Percentiles rank a stretch among this genome's conserved stretches.
These are phyloP conservation scores for Marasmius tenuissimus DNA, from an alignment of 1,284 basidiomycete genomes.

Conservation along the genomic window DNA sequence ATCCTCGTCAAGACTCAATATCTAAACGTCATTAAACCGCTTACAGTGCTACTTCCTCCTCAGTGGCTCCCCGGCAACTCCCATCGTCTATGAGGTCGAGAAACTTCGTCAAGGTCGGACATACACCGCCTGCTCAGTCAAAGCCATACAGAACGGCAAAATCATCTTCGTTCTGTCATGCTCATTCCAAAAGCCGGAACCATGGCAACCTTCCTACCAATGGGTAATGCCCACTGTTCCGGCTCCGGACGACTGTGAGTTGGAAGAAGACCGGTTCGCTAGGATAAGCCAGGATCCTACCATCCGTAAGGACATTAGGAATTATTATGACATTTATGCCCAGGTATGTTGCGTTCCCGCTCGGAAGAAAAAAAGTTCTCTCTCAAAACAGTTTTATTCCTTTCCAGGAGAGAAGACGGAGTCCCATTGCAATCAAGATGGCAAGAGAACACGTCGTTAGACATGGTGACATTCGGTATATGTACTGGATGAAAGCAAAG, in stretches of 20 bases:
- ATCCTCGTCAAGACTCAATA: not conserved
- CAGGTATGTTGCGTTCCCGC: slow-evolving; percentile 33
- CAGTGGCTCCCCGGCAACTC: slow-evolving; percentile 73
- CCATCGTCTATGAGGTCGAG: slow-evolving; percentile 86
- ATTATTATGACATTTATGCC: slow-evolving; percentile 40
- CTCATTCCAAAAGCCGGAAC: slow-evolving; percentile 84
- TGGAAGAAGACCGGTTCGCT: slow-evolving; percentile 51
- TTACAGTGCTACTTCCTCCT: slow-evolving; percentile 78
- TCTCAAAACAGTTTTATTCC: not conserved
- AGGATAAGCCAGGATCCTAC: slow-evolving; percentile 32
- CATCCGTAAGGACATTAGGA: slow-evolving; percentile 30
- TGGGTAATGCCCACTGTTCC: slow-evolving; percentile 64
- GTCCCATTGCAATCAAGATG: slow-evolving; percentile 68
- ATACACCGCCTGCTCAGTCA: slow-evolving; percentile 74
- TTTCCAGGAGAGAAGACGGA: slow-evolving; percentile 62
- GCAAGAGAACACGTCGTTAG: slow-evolving; percentile 39
- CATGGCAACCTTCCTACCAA: slow-evolving; percentile 66
- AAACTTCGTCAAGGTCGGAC: slow-evolving; percentile 80
- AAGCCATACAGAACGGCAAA: slow-evolving; percentile 69
- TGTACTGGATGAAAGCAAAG: slow-evolving; percentile 83
- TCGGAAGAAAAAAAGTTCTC: too few relatives aligned
- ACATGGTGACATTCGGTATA: slow-evolving; percentile 52
- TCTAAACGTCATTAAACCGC: not conserved
- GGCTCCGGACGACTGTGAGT: slow-evolving; percentile 64
- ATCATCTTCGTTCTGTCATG: slow-evolving; percentile 84